Evolutionary conservation across 805 yeast species (phyloP).

Genomic region (Hanseniaspora nectarophila): DNA sequence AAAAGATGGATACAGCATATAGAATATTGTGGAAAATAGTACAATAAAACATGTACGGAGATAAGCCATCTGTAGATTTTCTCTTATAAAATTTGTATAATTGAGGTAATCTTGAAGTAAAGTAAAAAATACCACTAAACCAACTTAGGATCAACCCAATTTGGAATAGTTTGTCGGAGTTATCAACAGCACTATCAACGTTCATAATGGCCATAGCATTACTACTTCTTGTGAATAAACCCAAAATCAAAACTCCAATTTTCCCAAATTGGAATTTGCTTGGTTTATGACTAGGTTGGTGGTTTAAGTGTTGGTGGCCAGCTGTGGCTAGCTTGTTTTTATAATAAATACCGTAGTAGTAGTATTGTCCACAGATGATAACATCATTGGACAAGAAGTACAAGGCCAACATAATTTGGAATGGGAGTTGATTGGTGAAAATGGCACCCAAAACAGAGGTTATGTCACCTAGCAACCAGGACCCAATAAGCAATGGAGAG

Average conservation of each 20-base stretch:
- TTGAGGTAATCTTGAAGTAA: conserved; percentile 76
- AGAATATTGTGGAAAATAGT: conserved; percentile 70
- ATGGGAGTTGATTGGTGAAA: conserved; percentile 65
- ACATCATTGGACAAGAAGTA: conserved; percentile 67
- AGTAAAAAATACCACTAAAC: conserved; percentile 64
- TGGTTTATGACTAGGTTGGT: conserved; percentile 5
- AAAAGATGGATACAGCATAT: conserved; percentile 62
- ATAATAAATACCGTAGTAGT: conserved; percentile 43
- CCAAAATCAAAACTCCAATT: not conserved
- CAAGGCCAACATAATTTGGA: conserved; percentile 59
- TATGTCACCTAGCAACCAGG: conserved; percentile 36
- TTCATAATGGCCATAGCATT: conserved; percentile 20
- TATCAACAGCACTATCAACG: not conserved
- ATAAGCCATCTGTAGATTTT: conserved; percentile 76
- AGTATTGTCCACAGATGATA: conserved; percentile 56
- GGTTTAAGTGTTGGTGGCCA: conserved; percentile 28
- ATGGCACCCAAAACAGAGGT: conserved; percentile 58
- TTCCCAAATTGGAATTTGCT: not conserved
- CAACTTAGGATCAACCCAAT: conserved; percentile 42
- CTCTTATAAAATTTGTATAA: conserved; percentile 60
- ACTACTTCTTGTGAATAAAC: conserved; percentile 15
- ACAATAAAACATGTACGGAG: conserved; percentile 65
- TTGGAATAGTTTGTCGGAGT: not conserved
- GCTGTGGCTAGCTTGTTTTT: conserved; percentile 25
- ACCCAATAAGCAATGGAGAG: conserved; percentile 40